A percentile compares a stretch with the other conserved stretches of the same genome.
phyloP scores from a whole-genome alignment of 2,329 filamentous ascomycete species.

The Chalara sp. region DNA sequence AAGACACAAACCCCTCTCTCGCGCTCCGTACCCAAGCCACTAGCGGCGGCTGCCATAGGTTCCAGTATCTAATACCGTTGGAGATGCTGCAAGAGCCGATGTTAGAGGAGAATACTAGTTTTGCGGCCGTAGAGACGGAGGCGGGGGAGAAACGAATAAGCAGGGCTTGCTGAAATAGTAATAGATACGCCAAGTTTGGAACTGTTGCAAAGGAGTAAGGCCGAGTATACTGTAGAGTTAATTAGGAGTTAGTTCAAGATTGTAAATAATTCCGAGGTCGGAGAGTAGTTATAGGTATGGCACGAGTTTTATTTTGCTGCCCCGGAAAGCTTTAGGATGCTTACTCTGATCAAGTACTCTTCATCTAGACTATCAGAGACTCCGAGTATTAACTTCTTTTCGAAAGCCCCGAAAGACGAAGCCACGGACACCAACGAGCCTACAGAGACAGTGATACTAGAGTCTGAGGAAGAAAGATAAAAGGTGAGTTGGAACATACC shows the following conservation, averaged over 20 bases:
- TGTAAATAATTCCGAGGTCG: slow-evolving; percentile 82
- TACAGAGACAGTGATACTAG: too few species aligned
- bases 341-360: too few species aligned
- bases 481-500: too few species aligned
- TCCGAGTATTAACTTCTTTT: too few species aligned
- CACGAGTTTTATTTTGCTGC: slow-evolving; percentile 73
- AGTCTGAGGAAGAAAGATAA: too few species aligned
- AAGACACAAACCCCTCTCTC: slow-evolving; percentile 68
- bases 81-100: slow-evolving; percentile 38
- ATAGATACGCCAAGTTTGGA: slow-evolving; percentile 85
- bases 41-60: slow-evolving; percentile 92
- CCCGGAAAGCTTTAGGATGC: too few species aligned
- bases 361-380: too few species aligned
- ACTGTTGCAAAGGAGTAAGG: slow-evolving; percentile 83
- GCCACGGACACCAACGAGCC: too few species aligned
- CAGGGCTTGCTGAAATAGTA: slow-evolving; percentile 82
- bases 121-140: slow-evolving; percentile 59
- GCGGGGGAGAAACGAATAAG: too few species aligned
- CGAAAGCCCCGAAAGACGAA: too few species aligned
- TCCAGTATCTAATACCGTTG: slow-evolving; percentile 76
- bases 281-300: slow-evolving; percentile 95
- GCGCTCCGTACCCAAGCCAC: slow-evolving; percentile 87
- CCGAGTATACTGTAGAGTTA: slow-evolving; percentile 94
- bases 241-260: slow-evolving; percentile 96
- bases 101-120: slow-evolving; percentile 78